phyloP scores from a whole-genome alignment of 108 stramenopile species.

The Discostella stelligeroides region DNA sequence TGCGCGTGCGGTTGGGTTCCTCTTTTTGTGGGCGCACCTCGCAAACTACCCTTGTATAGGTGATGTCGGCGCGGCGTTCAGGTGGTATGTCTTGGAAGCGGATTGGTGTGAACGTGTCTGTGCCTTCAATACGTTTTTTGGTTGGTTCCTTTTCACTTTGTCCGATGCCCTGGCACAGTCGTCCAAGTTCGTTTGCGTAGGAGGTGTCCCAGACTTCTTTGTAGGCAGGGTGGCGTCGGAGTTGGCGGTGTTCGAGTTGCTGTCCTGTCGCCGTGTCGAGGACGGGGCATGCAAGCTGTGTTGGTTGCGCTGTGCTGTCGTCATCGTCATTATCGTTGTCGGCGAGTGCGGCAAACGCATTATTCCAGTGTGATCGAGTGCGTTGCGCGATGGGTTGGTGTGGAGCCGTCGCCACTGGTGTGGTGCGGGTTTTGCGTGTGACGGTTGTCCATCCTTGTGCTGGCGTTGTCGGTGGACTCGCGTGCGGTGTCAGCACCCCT shows the following conservation, averaged over 20 bases:
- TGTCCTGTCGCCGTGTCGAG: not conserved
- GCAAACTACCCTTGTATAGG: conserved; percentile 6
- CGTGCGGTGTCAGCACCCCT: too few relatives aligned
- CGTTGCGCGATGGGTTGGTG: too few relatives aligned
- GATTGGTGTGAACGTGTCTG: conserved; percentile 5
- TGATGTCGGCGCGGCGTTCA: not conserved
- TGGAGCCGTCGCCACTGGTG: too few relatives aligned
- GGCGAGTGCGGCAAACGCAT: not conserved
- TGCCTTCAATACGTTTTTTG: not conserved
- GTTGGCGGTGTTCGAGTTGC: not conserved
- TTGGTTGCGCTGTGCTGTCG: not conserved
- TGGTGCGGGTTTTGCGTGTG: too few relatives aligned
- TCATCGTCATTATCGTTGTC: not conserved
- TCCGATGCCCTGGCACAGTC: conserved; percentile 6
- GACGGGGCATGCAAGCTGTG: not conserved
- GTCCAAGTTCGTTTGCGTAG: conserved; percentile 6
- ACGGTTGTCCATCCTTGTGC: too few relatives aligned
- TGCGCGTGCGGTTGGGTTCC: conserved; percentile 15
- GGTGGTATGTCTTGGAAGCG: not conserved
- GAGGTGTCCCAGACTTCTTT: not conserved
- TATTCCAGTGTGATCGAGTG: not conserved
- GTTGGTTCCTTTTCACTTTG: too few relatives aligned
- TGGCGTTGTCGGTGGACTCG: too few relatives aligned
- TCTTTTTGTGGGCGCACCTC: conserved; percentile 36
- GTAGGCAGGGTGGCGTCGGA: not conserved